Evolutionary conservation across 1,284 basidiomycete species (phyloP), one percentile per base, ranked within the genome.

Genomic region (Austroboletus sp.): DNA sequence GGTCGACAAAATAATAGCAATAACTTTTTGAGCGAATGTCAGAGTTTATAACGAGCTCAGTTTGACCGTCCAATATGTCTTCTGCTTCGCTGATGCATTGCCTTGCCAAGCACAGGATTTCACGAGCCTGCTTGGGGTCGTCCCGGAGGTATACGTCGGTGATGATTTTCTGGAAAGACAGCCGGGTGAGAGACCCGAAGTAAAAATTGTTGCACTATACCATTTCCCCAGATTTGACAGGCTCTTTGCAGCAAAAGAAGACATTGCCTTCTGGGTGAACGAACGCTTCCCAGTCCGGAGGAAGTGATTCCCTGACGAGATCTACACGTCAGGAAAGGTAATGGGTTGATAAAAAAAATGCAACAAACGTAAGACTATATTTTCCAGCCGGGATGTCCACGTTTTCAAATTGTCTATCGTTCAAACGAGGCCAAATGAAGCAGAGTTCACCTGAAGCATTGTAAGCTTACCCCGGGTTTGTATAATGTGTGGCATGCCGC

Each of bases 241-340:
- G 12, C 26, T 39, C 37, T n/a, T 21, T 39, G 13, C 53, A 46
- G 25, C 53, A 45, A 35, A 46, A 60, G 6, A 56, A 10, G 2
- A 46, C 19, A 8, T 33, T 38, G 13, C 55, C 56, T 43, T 61
- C 56, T 3, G 55, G 58, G 36, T 61, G 55, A 19, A 57, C 27
- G 7, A 36, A 44, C 15, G 8, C 54, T 32, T 16, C 16, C 41
- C 58, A 47, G 52, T 23, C 29, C 41, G 9, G 44, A 40, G 37
- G 40, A 15, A 1, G 7, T 1, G 43, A 43, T 13, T 41, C 33
- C 30, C 55, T 60, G 23, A 33, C 23, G 6, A 25, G 8, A 9
- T 25, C 23, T 9, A 25, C 23, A 9, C 3, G 23, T 25, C 23
- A 25, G 23, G 8, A 25, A 25, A 25, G 23, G 23, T 25, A 25